Conservation (phyloP, 805 yeast species). For the Wickerhamiella occidentalis region DNA sequence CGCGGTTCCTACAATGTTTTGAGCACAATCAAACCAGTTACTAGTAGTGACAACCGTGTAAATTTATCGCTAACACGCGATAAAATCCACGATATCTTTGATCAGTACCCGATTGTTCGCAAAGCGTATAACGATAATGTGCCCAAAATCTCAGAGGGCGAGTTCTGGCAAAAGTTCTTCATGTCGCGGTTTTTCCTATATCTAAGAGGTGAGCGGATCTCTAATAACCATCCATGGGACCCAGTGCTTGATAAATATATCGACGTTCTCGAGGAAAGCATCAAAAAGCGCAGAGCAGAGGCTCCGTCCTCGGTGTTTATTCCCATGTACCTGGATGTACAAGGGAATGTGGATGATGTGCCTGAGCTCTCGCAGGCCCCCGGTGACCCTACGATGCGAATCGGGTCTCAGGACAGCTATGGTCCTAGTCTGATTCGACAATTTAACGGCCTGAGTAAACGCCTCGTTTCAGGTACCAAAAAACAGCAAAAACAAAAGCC, state of each 20-base stretch:
- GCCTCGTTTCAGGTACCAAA: constrained; percentile 47
- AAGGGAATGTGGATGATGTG: constrained; percentile 72
- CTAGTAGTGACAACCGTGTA: constrained; percentile 83
- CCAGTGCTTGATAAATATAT: constrained; percentile 73
- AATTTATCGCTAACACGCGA: constrained; percentile 87
- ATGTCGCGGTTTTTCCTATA: constrained; percentile 78
- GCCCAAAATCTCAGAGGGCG: constrained; percentile 79
- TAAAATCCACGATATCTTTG: constrained; percentile 77
- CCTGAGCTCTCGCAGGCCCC: constrained; percentile 52
- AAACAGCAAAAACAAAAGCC: constrained; percentile 7
- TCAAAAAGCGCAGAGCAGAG: constrained; percentile 29
- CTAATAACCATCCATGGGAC: constrained; percentile 69
- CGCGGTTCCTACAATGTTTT: constrained; percentile 89
- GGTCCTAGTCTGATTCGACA: constrained; percentile 67
- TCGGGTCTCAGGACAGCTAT: constrained; percentile 46
- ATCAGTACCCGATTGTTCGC: constrained; percentile 83
- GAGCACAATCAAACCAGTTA: constrained; percentile 87
- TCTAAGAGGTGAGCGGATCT: constrained; percentile 76
- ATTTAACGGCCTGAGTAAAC: constrained; percentile 76
- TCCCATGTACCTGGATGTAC: constrained; percentile 61
- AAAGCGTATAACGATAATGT: constrained; percentile 84
- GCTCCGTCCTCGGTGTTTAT: constrained; percentile 29
- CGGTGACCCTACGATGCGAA: constrained; percentile 81
- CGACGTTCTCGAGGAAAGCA: constrained; percentile 50
- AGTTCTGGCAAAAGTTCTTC: constrained; percentile 93